These are phyloP conservation scores for Cystobasidium ongulense DNA, from an alignment of 768 basidiomycete genomes.

Conservation along the genomic window DNA sequence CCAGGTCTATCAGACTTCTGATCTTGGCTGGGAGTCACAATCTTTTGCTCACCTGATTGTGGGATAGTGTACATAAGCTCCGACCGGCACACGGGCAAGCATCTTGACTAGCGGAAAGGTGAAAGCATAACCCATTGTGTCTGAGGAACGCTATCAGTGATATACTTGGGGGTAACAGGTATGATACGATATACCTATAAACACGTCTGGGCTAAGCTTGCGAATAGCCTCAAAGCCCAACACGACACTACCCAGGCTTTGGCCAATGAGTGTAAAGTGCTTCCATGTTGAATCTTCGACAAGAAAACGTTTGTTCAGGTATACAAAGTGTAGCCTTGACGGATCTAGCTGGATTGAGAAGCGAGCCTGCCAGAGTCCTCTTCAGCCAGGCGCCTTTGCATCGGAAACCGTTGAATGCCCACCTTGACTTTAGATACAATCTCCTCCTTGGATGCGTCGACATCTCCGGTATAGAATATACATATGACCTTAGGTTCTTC, in stretches of 20 bases:
- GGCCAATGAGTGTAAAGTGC: conserved; percentile 83
- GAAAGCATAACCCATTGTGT: conserved; percentile 97
- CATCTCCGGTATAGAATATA: conserved; percentile 84
- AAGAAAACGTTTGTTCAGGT: conserved; percentile 59
- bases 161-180: not conserved
- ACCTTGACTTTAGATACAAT: conserved; percentile 79
- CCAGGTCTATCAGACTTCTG: no score
- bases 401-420: conserved; percentile 34
- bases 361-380: conserved; percentile 52
- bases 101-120: conserved; percentile 69
- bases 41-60: conserved; percentile 56
- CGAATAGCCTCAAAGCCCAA: conserved; percentile 74
- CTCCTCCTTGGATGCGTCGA: conserved; percentile 64
- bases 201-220: conserved; percentile 71
- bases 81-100: conserved; percentile 62
- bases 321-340: conserved; percentile 66
- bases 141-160: conserved; percentile 47
- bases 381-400: not conserved
- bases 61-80: conserved; percentile 92
- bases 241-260: conserved; percentile 77
- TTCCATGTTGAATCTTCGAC: conserved; percentile 78
- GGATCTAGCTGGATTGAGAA: conserved; percentile 71
- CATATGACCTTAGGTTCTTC: conserved; percentile 59
- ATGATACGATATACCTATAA: conserved; percentile 58
- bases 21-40: conserved; percentile 40